Evolutionary conservation across 805 yeast species (phyloP), one percentile per base, ranked within the genome.

Genomic region (Pichia heedii): DNA sequence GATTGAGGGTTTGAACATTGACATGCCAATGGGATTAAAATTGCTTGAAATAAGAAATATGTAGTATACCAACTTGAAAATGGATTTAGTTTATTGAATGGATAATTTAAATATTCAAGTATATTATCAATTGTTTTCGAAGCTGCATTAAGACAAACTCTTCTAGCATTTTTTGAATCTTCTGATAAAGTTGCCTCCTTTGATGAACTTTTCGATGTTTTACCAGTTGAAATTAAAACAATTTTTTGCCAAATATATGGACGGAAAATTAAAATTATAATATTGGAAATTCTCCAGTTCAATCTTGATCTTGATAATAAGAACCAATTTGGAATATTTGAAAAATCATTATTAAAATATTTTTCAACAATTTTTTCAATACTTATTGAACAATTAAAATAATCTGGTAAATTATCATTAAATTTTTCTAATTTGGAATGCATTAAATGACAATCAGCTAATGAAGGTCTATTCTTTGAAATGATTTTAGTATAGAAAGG

Each of bases 21-120:
- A 50, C 77, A 74, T 10, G 74, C 71, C 41, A 77, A 68, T 9
- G 81, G 78, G 39, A 79, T 74, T 44, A 79, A 59, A 5, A 74
- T 71, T 2, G 84, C 83, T 55, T 79, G 84, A 60, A 79, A 77
- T 13, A 77, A 50, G 56, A 76, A 80, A 53, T 76, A 79, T 0
- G 78, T 73, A 5, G 81, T 74, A 58, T 78, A 75, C 85, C 85
- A 79, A 22, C 75, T 70, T 13, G 76, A 67, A 26, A 77, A 63
- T 22, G 72, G 69, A n/a, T 75, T 67, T 18, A 69, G 40, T 33
- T 50, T 46, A 29, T 29, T 35, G 7, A 43, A 45, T 26, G 48
- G 43, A 8, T 48, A 49, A 37, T 46, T 50, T 30, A 62, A 55
- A 49, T 63, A 75, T 24, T 62, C 63, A 21, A 67, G 60, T 9